phyloP scores from a whole-genome alignment of 768 basidiomycete species.

The Boletus rubropictus region DNA sequence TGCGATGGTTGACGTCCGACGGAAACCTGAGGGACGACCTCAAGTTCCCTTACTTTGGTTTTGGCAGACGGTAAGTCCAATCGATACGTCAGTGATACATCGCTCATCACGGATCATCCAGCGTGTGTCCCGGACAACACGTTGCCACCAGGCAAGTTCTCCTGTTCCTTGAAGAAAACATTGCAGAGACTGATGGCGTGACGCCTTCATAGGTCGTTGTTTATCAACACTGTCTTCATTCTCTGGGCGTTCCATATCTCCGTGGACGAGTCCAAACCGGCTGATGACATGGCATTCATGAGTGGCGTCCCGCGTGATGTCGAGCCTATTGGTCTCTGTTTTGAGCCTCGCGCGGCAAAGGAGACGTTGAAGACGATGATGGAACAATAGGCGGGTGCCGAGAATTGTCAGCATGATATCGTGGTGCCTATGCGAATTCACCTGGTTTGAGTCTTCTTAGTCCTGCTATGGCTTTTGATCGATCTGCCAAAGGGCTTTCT shows the following conservation, averaged over 20 bases:
- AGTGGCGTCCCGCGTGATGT: not conserved
- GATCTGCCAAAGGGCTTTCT: not conserved
- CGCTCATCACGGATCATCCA: constrained; percentile 12
- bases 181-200: not conserved
- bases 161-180: not conserved
- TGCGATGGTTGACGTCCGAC: constrained; percentile 25
- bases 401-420: no score
- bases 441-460: not conserved
- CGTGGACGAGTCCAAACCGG: constrained; percentile 41
- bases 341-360: constrained; percentile 38
- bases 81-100: not conserved
- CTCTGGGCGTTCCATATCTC: constrained; percentile 55
- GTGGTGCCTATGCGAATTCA: not conserved
- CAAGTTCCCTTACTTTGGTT: constrained; percentile 50
- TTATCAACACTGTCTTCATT: constrained; percentile 48
- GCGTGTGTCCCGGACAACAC: constrained; percentile 54
- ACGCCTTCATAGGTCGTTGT: no score
- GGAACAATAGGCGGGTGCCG: not conserved
- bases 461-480: not conserved
- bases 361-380: constrained; percentile 12
- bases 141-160: constrained; percentile 38
- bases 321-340: constrained; percentile 49
- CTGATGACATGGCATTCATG: constrained; percentile 53
- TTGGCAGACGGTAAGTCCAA: constrained; percentile 35
- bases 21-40: constrained; percentile 38